A percentile compares a stretch with the other conserved stretches of the same genome.
Evolutionary conservation across 2,329 filamentous ascomycete species (phyloP).

Genomic region (Seiridium unicorne): DNA sequence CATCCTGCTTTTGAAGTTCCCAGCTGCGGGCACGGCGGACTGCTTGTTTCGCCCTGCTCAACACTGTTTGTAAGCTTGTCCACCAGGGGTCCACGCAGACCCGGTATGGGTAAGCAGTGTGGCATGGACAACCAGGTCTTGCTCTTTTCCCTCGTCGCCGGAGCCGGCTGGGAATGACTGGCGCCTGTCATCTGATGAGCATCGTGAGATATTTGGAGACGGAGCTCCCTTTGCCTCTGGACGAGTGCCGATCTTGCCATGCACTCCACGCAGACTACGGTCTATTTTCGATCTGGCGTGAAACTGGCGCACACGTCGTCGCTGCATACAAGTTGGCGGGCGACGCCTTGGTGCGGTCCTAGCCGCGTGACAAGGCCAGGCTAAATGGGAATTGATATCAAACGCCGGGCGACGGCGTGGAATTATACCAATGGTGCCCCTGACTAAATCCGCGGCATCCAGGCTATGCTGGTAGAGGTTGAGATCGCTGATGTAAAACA

Average conservation of each 20-base stretch:
- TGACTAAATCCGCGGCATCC: slow-evolving; percentile 1
- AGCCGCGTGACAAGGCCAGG: background rate
- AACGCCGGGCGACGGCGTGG: background rate
- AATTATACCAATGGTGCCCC: background rate
- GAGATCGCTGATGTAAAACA: slow-evolving; percentile 3
- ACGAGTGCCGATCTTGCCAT: no score
- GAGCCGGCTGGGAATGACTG: background rate
- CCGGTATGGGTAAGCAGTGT: no score
- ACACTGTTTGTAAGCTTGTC: no score
- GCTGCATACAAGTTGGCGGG: background rate
- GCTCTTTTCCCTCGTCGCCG: no score
- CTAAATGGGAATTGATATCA: background rate
- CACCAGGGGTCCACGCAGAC: no score
- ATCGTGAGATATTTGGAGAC: background rate
- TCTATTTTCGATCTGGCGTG: background rate
- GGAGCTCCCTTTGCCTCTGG: no score
- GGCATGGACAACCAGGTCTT: no score
- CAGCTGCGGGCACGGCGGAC: background rate
- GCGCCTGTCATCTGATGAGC: background rate
- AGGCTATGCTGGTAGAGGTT: background rate
- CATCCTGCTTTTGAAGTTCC: background rate
- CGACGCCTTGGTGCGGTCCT: background rate
- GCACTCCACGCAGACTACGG: no score
- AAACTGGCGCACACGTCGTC: slow-evolving; percentile 1
- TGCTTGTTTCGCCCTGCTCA: background rate